A percentile compares a stretch with the other conserved stretches of the same genome.
Conservation (phyloP, 1,284 basidiomycete species). For the Cryptococcus depauperatus region DNA sequence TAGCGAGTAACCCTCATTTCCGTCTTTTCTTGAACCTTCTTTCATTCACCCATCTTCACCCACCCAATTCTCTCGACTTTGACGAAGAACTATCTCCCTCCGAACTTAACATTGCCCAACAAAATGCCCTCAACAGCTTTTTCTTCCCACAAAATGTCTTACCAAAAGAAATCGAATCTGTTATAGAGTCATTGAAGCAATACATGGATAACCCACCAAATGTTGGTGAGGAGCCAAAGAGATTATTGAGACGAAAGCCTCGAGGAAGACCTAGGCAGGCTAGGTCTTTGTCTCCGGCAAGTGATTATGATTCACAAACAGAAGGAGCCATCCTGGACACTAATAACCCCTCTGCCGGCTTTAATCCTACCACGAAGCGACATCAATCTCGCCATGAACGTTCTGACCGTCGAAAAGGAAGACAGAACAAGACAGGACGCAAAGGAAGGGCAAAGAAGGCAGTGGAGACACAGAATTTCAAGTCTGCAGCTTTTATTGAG, state of each 20-base stretch:
- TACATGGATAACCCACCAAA: slow-evolving; percentile 24
- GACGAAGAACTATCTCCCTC: slow-evolving; percentile 17
- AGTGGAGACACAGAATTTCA: slow-evolving; percentile 63
- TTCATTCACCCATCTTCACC: slow-evolving; percentile 21
- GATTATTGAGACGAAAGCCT: slow-evolving; percentile 19
- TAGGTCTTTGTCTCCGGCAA: background rate
- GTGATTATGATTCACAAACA: slow-evolving; percentile 59
- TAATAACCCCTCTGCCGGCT: background rate
- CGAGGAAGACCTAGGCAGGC: slow-evolving; percentile 3
- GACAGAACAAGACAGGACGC: slow-evolving; percentile 46
- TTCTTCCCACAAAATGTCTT: slow-evolving; percentile 26
- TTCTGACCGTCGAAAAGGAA: background rate
- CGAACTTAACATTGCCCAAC: background rate
- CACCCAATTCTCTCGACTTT: slow-evolving; percentile 3
- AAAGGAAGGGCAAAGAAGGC: slow-evolving; percentile 51
- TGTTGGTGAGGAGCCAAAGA: slow-evolving; percentile 27
- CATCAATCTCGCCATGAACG: no score
- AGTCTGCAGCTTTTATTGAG: slow-evolving; percentile 80
- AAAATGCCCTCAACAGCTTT: slow-evolving; percentile 13
- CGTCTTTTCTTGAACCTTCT: slow-evolving; percentile 62
- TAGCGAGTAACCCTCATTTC: slow-evolving; percentile 64
- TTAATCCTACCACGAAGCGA: no score
- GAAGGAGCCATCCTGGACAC: slow-evolving; percentile 18
- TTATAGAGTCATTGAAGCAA: slow-evolving; percentile 30
- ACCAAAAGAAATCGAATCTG: slow-evolving; percentile 23